Percentiles rank a stretch among this genome's conserved stretches.
Conservation (phyloP, 169 alveolate genomes). For the Eimeria tenella region DNA sequence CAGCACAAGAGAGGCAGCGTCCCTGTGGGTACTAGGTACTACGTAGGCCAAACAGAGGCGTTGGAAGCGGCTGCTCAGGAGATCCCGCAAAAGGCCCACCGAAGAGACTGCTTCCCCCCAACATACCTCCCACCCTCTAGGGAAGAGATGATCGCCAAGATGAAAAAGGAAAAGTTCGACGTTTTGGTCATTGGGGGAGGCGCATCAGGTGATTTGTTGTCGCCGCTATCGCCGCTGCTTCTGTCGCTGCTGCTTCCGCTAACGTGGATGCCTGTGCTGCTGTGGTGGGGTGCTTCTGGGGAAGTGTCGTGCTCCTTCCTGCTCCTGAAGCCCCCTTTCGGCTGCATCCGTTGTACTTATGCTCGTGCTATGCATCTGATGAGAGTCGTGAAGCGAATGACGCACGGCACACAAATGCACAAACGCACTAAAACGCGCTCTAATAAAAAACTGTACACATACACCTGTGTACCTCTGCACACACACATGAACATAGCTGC, state of each 20-base stretch:
- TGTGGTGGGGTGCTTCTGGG: background rate
- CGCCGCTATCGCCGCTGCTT: background rate
- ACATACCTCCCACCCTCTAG: conserved; percentile 69
- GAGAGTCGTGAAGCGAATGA: too few species aligned
- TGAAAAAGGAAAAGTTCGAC: conserved; percentile 88
- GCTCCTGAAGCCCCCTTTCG: background rate
- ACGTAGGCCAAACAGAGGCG: background rate
- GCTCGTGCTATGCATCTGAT: background rate
- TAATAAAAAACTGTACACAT: too few species aligned
- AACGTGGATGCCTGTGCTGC: background rate
- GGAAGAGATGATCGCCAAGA: conserved; percentile 82
- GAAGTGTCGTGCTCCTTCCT: background rate
- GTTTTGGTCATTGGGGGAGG: conserved; percentile 95
- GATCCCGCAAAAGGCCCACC: conserved; percentile 56
- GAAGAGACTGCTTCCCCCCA: too few species aligned
- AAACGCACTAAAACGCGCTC: too few species aligned
- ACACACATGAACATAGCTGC: background rate
- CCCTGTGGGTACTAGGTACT: background rate
- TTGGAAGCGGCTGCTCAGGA: conserved; percentile 71
- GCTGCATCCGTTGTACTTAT: background rate
- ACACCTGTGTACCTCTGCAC: too few species aligned
- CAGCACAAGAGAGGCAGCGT: background rate
- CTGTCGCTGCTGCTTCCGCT: background rate
- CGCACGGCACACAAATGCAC: too few species aligned
- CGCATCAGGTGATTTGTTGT: conserved; percentile 84